phyloP scores from a whole-genome alignment of 441 rosid genomes.

The Gossypium aridum region DNA sequence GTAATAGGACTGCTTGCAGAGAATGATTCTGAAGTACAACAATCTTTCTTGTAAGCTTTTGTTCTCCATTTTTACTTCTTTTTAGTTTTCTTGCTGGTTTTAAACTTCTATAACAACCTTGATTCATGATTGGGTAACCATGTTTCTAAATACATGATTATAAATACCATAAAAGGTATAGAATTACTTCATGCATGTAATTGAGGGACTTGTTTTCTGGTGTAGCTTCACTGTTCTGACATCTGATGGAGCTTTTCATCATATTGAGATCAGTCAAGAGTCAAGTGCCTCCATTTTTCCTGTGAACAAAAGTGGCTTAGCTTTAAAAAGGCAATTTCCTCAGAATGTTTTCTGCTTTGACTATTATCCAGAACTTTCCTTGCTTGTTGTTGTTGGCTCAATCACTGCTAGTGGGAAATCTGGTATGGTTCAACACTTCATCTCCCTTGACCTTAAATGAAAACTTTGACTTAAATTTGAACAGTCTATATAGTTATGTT shows the following conservation, averaged over 20 bases:
- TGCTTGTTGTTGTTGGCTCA: conserved; percentile 60
- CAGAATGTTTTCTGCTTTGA: conserved; percentile 66
- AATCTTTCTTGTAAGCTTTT: conserved; percentile 64
- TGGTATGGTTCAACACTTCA: conserved; percentile 45
- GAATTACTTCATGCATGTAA: conserved; percentile 15
- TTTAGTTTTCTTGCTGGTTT: conserved; percentile 1
- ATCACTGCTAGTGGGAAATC: conserved; percentile 33
- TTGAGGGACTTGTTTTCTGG: conserved; percentile 38
- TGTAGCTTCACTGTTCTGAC: conserved; percentile 62
- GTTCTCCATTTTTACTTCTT: not conserved
- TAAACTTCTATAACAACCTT: not conserved
- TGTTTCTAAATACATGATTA: conserved; percentile 5
- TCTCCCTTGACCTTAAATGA: conserved; percentile 8
- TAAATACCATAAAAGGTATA: conserved; percentile 12
- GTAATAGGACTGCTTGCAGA: conserved; percentile 56
- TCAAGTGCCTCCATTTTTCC: conserved; percentile 54
- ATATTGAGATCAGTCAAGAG: conserved; percentile 60
- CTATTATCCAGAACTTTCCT: conserved; percentile 55
- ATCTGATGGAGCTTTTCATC: conserved; percentile 68
- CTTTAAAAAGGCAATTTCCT: conserved; percentile 54
- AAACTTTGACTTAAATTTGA: conserved; percentile 12
- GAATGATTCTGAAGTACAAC: conserved; percentile 34
- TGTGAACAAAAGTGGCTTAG: conserved; percentile 22
- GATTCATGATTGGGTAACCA: conserved; percentile 1
- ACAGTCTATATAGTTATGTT: conserved; percentile 1